Evolutionary conservation across 2,329 filamentous ascomycete genomes (phyloP).

Genomic region (Sporothrix dimorphospora): DNA sequence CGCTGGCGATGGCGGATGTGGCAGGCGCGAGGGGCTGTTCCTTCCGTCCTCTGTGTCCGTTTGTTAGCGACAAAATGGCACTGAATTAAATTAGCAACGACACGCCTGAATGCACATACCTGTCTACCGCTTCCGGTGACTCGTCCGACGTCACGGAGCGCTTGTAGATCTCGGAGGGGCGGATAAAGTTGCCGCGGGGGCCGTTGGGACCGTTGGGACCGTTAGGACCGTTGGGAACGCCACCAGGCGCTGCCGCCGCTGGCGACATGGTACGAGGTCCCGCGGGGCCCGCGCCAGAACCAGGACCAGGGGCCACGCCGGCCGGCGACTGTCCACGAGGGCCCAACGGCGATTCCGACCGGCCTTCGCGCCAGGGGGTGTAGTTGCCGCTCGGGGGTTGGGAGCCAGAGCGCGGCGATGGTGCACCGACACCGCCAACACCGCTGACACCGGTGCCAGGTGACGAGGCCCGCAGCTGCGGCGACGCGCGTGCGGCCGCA

Average conservation of each 20-base stretch:
- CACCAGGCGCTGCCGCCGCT: conserved; percentile 42
- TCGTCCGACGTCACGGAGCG: conserved; percentile 48
- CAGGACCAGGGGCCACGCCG: background rate
- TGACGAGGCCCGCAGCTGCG: background rate
- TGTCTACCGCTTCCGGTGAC: background rate
- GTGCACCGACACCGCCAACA: background rate
- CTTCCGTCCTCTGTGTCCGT: conserved; percentile 5
- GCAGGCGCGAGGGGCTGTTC: conserved; percentile 17
- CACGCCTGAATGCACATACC: background rate
- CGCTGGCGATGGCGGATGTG: conserved; percentile 1
- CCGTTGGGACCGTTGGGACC: background rate
- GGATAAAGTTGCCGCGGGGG: conserved; percentile 64
- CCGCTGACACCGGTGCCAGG: background rate
- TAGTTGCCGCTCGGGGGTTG: conserved; percentile 38
- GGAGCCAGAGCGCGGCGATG: conserved; percentile 32
- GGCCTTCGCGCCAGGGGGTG: conserved; percentile 43
- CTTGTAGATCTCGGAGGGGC: conserved; percentile 77
- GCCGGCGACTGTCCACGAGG: conserved; percentile 37
- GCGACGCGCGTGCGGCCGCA: conserved; percentile 34
- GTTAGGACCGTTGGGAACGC: too few species aligned
- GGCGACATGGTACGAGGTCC: conserved; percentile 37
- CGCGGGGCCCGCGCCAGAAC: conserved; percentile 31
- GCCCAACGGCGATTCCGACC: conserved; percentile 46
- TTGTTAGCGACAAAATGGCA: background rate
- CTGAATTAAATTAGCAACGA: too few species aligned